These are phyloP conservation scores for Grosmannia huntii DNA, from an alignment of 2,329 filamentous ascomycete species.

Conservation along the genomic window DNA sequence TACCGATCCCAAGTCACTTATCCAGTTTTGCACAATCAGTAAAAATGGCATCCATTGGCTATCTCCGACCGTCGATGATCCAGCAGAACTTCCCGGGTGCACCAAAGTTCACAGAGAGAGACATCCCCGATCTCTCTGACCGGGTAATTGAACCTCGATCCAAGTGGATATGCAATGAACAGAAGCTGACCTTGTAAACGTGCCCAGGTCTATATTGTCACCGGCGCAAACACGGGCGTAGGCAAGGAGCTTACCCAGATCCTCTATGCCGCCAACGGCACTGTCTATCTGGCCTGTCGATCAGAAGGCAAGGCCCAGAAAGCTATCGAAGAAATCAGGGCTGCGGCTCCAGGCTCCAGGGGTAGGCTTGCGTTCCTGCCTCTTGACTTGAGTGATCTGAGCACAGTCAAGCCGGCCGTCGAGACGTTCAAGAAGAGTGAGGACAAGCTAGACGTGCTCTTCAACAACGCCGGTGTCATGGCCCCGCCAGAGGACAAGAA, in stretches of 20 bases:
- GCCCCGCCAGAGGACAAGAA: slow-evolving; percentile 16
- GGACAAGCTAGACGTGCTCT: slow-evolving; percentile 20
- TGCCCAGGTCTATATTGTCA: slow-evolving; percentile 28
- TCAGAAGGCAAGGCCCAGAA: slow-evolving; percentile 21
- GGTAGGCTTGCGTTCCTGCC: slow-evolving; percentile 25
- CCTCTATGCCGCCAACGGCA: slow-evolving; percentile 35
- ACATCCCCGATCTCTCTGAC: neutral
- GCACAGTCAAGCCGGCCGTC: slow-evolving; percentile 16
- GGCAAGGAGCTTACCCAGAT: slow-evolving; percentile 35
- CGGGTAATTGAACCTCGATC: neutral
- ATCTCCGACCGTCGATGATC: neutral
- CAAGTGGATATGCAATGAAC: neutral
- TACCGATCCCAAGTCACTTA: neutral
- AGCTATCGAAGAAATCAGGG: slow-evolving; percentile 27
- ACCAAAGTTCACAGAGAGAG: neutral
- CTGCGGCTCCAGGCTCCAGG: slow-evolving; percentile 16
- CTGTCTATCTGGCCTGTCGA: slow-evolving; percentile 37
- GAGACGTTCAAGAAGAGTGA: slow-evolving; percentile 18
- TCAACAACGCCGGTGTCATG: slow-evolving; percentile 27
- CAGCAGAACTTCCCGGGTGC: neutral
- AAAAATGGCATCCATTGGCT: neutral
- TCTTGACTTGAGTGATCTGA: slow-evolving; percentile 24
- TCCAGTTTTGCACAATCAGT: neutral
- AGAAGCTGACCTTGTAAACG: neutral
- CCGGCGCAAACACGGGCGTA: slow-evolving; percentile 22